Evolutionary conservation across 2,329 filamentous ascomycete genomes (phyloP), one percentile per base, ranked within the genome.

Genomic region (Ophiocordyceps camponoti-floridani): DNA sequence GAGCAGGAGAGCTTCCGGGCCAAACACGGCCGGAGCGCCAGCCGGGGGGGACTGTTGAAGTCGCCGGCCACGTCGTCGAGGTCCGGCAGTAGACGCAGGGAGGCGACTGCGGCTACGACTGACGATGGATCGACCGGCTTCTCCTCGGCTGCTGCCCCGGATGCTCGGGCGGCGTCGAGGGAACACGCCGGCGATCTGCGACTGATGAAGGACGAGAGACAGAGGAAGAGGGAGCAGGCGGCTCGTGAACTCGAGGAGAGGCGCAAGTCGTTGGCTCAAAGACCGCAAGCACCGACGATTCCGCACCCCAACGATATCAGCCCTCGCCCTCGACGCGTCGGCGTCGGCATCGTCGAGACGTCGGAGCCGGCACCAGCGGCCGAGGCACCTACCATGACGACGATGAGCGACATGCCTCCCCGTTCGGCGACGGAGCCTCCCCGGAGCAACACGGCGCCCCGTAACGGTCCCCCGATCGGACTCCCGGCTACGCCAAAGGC

Each of bases 401-500:
- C 62, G 19, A 52, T 58, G 12, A 65, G 61, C 40, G 65, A 72
- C 23, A 51, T 73, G 10, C 69, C 70, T 2, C 66, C 66, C 26
- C 72, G 81, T 45, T 80, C 78, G 53, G 84, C 81, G 8, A 79
- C 75, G 2, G 79, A 82, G 48, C 74, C 77, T 2, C 69, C 66
- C 2, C 62, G 62, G 48, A 69, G 65, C 56, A 62, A 56, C 2
- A n/a, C n/a, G n/a, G n/a, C n/a, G n/a, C n/a, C n/a, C n/a, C n/a
- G n/a, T n/a, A n/a, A n/a, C n/a, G 70, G 69, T 1, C 67, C 72
- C 1, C 70, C 74, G 6, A 72, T 89, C 44, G 88, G 87, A 0
- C 72, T 94, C n/a, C 87, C 89, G 13, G 85, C 87, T 2, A 95
- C 88, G 1, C 88, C 89, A 28, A 80, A 85, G 63, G 87, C 87